These are phyloP conservation scores for Bruguiera parviflora DNA, from an alignment of 345 rosid genomes.

Conservation along the genomic window DNA sequence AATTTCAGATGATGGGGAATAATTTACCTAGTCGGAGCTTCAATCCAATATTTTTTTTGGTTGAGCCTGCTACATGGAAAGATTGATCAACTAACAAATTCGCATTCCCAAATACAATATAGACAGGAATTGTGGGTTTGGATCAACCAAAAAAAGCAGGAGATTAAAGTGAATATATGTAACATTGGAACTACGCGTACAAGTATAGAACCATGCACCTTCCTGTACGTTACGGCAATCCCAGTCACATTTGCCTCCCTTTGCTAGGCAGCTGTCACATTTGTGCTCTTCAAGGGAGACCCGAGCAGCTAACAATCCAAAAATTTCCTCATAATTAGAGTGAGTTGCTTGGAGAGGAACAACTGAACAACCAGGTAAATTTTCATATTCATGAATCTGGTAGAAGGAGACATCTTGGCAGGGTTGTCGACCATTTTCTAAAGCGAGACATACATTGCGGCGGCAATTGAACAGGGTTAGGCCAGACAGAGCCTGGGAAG, in stretches of 20 bases:
- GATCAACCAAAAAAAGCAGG: too few relatives aligned
- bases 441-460: too few relatives aligned
- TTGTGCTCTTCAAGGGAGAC: conserved; percentile 20
- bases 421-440: neutral
- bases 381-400: neutral
- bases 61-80: too few relatives aligned
- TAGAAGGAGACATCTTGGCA: conserved; percentile 15
- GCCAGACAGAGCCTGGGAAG: neutral
- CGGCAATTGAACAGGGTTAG: conserved; percentile 29
- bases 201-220: too few relatives aligned
- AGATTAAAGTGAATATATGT: too few relatives aligned
- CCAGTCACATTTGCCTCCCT: too few relatives aligned
- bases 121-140: too few relatives aligned
- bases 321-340: neutral
- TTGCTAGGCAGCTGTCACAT: neutral
- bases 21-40: conserved; percentile 25
- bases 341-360: conserved; percentile 19
- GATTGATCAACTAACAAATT: too few relatives aligned
- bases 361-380: conserved; percentile 14
- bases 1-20: neutral
- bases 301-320: conserved; percentile 14
- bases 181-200: too few relatives aligned
- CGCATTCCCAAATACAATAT: too few relatives aligned
- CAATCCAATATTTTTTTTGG: too few relatives aligned
- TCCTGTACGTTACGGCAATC: too few relatives aligned